Conservation (phyloP, 2,329 filamentous ascomycete genomes). For the Beauveria rudraprayagi region DNA sequence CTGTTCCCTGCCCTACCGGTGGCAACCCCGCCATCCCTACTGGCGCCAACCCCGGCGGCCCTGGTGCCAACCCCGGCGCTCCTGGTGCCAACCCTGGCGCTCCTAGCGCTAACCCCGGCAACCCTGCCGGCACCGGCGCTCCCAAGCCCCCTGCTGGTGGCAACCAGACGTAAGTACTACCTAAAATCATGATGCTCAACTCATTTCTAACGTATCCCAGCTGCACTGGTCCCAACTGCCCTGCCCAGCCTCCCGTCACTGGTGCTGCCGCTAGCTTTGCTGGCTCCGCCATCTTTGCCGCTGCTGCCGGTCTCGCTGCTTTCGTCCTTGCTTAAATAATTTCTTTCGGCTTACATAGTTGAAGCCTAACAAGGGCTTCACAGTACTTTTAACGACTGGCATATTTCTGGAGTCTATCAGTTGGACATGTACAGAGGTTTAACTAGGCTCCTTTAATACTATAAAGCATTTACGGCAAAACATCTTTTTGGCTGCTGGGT, state of each 20-base stretch:
- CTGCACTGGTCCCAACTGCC: conserved; percentile 18
- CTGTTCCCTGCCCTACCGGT: conserved; percentile 33
- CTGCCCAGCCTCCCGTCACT: conserved; percentile 29
- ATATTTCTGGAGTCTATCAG: conserved; percentile 22
- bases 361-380: conserved; percentile 32
- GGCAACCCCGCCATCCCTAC: conserved; percentile 16
- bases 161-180: conserved; percentile 25
- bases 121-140: conserved; percentile 18
- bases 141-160: conserved; percentile 13
- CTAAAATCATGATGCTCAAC: no score
- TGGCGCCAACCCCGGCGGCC: conserved; percentile 14
- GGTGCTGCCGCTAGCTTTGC: conserved; percentile 46
- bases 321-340: conserved; percentile 45
- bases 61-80: neutral
- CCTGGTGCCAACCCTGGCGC: conserved; percentile 9
- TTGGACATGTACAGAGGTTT: conserved; percentile 32
- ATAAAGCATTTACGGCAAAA: conserved; percentile 14
- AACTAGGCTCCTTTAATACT: conserved; percentile 28
- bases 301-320: conserved; percentile 45
- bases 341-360: conserved; percentile 27
- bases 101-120: conserved; percentile 15
- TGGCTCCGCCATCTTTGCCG: conserved; percentile 47
- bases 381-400: conserved; percentile 28
- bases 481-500: neutral
- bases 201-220: conserved; percentile 1